These are phyloP conservation scores for Rhodocollybia butyracea DNA, from an alignment of 768 basidiomycete species.

Conservation along the genomic window DNA sequence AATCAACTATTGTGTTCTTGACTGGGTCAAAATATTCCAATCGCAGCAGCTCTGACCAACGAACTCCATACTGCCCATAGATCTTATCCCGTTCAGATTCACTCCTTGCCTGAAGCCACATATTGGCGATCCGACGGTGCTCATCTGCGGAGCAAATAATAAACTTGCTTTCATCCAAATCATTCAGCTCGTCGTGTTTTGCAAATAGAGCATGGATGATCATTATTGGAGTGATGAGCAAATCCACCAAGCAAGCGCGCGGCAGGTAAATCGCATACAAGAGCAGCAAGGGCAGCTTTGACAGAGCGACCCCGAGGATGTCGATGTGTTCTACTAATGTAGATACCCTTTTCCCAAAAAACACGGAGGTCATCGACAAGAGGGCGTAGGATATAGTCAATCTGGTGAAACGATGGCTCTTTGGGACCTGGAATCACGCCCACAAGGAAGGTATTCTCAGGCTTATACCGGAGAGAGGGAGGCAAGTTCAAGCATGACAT, in stretches of 20 bases:
- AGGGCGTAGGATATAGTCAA: slow-evolving; percentile 23
- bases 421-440: slow-evolving; percentile 33
- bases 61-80: slow-evolving; percentile 11
- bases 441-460: slow-evolving; percentile 32
- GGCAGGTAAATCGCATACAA: slow-evolving; percentile 35
- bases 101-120: background rate
- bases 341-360: slow-evolving; percentile 29
- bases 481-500: slow-evolving; percentile 36
- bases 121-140: background rate
- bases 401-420: slow-evolving; percentile 21
- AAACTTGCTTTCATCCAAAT: background rate
- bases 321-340: slow-evolving; percentile 14
- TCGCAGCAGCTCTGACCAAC: slow-evolving; percentile 16
- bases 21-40: slow-evolving; percentile 22
- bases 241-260: slow-evolving; percentile 22
- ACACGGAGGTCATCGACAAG: slow-evolving; percentile 23
- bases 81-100: slow-evolving; percentile 11
- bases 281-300: slow-evolving; percentile 20
- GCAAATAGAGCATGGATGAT: background rate
- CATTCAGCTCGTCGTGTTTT: background rate
- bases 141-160: background rate
- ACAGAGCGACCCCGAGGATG: slow-evolving; percentile 17
- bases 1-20: slow-evolving; percentile 2
- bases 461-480: slow-evolving; percentile 19
- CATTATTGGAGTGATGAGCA: background rate